Percentiles rank a stretch among this genome's conserved stretches.
These are phyloP conservation scores for Epithemia pelagica DNA, from an alignment of 108 stramenopile species.

Conservation along the genomic window DNA sequence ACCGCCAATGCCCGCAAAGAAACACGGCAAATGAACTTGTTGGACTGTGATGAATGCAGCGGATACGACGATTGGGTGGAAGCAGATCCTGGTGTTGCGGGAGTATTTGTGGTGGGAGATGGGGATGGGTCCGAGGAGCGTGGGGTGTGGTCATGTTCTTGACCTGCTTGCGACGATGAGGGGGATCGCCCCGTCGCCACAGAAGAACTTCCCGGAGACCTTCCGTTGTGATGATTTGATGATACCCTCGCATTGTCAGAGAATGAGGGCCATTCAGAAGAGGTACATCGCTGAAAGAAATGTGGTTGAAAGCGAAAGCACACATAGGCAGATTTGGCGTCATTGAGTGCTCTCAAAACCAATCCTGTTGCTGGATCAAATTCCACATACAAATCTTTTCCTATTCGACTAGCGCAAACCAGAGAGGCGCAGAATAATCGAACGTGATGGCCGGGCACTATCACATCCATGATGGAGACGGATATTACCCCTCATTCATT, in stretches of 20 bases:
- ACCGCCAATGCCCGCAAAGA: slow-evolving; percentile 56
- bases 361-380: slow-evolving; percentile 78
- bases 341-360: slow-evolving; percentile 59
- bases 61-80: too few species aligned
- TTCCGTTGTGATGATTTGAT: too few species aligned
- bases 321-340: slow-evolving; percentile 75
- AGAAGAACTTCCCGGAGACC: too few species aligned
- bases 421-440: slow-evolving; percentile 66
- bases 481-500: not conserved
- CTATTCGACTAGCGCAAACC: slow-evolving; percentile 54
- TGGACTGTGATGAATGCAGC: slow-evolving; percentile 10
- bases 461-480: slow-evolving; percentile 74
- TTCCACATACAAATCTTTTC: slow-evolving; percentile 71
- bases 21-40: slow-evolving; percentile 57
- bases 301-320: slow-evolving; percentile 56
- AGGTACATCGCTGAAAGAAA: slow-evolving; percentile 43
- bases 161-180: too few species aligned
- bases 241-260: too few species aligned
- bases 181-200: too few species aligned
- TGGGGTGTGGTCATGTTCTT: too few species aligned
- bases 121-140: too few species aligned
- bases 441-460: slow-evolving; percentile 59
- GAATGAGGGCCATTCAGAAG: slow-evolving; percentile 22
- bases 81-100: too few species aligned
- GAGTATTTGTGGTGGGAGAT: too few species aligned